These are phyloP conservation scores for Hypoxylon sp. DNA, from an alignment of 2,329 filamentous ascomycete species.

Conservation along the genomic window DNA sequence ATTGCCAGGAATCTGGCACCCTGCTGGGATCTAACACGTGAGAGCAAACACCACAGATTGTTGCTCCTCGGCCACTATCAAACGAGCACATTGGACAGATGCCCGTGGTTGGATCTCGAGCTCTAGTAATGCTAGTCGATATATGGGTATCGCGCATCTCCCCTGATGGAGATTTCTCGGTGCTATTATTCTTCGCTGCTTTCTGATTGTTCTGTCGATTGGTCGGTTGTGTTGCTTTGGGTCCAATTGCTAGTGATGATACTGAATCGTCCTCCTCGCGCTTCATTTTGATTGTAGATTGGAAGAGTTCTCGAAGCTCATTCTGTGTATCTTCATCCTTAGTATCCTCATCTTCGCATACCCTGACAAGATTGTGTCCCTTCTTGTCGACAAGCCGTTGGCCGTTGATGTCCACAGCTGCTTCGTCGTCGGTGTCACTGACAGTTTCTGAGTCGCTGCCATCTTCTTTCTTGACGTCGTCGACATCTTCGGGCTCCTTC, in stretches of 20 bases:
- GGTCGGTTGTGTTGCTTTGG: conserved; percentile 31
- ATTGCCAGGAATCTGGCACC: conserved; percentile 75
- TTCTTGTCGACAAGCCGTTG: conserved; percentile 75
- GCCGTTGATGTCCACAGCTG: conserved; percentile 75
- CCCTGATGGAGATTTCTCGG: conserved; percentile 13
- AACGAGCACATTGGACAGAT: conserved; percentile 78
- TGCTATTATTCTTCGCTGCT: conserved; percentile 13
- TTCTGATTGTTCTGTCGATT: conserved; percentile 9
- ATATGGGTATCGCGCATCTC: conserved; percentile 28
- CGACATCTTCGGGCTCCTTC: conserved; percentile 58
- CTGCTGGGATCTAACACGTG: conserved; percentile 74
- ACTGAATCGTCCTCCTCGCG: conserved; percentile 39
- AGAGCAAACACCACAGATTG: conserved; percentile 78
- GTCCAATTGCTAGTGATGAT: conserved; percentile 29
- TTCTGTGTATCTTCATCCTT: conserved; percentile 70
- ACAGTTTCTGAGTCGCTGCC: conserved; percentile 60
- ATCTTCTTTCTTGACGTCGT: conserved; percentile 53
- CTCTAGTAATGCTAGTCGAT: conserved; percentile 10
- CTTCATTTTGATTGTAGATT: conserved; percentile 55
- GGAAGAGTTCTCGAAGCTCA: conserved; percentile 77
- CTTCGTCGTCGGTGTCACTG: conserved; percentile 61
- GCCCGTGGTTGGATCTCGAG: conserved; percentile 18
- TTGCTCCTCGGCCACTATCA: conserved; percentile 66
- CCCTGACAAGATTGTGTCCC: conserved; percentile 77
- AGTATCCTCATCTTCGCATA: conserved; percentile 78